Evolutionary conservation across 1,284 basidiomycete genomes (phyloP).

Genomic region (Limonomyces culmigenus): DNA sequence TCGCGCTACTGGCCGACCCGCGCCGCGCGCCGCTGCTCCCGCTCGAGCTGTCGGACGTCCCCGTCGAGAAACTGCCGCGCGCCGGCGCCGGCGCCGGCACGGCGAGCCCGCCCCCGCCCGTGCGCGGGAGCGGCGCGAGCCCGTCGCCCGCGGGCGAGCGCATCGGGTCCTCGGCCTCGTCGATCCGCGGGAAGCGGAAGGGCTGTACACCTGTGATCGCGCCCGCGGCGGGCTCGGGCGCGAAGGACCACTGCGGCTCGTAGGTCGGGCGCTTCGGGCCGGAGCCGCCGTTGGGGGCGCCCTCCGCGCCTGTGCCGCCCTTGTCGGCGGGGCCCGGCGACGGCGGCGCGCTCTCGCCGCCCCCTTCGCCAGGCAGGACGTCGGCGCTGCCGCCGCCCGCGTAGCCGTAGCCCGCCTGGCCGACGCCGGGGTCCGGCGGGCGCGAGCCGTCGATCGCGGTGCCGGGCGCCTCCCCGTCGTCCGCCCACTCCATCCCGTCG

Average conservation of each 20-base stretch:
- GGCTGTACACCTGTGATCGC: neutral
- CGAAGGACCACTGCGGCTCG: neutral
- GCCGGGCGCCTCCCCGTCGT: constrained; percentile 25
- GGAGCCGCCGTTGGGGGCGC: too few species aligned
- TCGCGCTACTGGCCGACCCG: too few species aligned
- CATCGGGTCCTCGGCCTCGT: neutral
- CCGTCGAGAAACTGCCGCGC: neutral
- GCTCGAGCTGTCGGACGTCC: neutral
- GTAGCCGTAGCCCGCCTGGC: constrained; percentile 11
- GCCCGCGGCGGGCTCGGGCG: too few species aligned
- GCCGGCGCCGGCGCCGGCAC: neutral
- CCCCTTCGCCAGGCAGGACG: constrained; percentile 14
- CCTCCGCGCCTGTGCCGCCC: neutral
- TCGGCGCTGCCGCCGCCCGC: constrained; percentile 3
- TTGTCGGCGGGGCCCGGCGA: too few species aligned
- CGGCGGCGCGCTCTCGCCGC: constrained; percentile 13
- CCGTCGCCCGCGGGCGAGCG: neutral
- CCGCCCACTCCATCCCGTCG: constrained; percentile 25
- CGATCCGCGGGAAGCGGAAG: too few species aligned
- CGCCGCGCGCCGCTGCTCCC: neutral
- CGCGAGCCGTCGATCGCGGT: constrained; percentile 12
- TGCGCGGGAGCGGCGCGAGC: too few species aligned
- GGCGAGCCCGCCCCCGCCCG: too few species aligned
- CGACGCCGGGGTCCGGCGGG: constrained; percentile 7
- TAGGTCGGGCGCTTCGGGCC: neutral